These are phyloP conservation scores for Apiospora kogelbergensis DNA, from an alignment of 2,329 filamentous ascomycete species.

Conservation along the genomic window DNA sequence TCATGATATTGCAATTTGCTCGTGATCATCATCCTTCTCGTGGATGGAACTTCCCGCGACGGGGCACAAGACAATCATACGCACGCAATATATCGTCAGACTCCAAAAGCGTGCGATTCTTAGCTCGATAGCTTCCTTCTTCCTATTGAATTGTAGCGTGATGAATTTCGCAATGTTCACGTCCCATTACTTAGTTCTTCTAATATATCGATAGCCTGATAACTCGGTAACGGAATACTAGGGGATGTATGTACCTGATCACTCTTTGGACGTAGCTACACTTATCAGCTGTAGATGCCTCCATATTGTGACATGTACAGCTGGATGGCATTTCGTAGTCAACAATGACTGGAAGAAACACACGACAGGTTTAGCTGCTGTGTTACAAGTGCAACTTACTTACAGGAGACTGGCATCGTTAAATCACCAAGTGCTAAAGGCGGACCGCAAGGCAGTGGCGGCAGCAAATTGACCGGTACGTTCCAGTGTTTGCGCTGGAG, in stretches of 20 bases:
- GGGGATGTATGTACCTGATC: neutral
- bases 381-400: too few relatives aligned
- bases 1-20: neutral
- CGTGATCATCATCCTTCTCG: neutral
- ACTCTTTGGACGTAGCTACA: neutral
- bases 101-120: neutral
- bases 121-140: neutral
- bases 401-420: too few relatives aligned
- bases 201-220: neutral
- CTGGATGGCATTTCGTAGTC: neutral
- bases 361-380: too few relatives aligned
- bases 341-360: too few relatives aligned
- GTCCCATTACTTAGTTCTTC: neutral
- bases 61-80: neutral
- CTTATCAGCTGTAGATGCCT: neutral
- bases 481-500: too few relatives aligned
- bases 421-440: too few relatives aligned
- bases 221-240: neutral
- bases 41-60: neutral
- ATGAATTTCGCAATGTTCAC: neutral
- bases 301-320: neutral
- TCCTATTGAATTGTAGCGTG: too few relatives aligned
- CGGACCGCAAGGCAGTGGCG: too few relatives aligned
- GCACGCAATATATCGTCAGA: neutral
- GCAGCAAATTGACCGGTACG: too few relatives aligned